phyloP scores from a whole-genome alignment of 176 grass and related monocot genomes.

The Aechmea fasciata region DNA sequence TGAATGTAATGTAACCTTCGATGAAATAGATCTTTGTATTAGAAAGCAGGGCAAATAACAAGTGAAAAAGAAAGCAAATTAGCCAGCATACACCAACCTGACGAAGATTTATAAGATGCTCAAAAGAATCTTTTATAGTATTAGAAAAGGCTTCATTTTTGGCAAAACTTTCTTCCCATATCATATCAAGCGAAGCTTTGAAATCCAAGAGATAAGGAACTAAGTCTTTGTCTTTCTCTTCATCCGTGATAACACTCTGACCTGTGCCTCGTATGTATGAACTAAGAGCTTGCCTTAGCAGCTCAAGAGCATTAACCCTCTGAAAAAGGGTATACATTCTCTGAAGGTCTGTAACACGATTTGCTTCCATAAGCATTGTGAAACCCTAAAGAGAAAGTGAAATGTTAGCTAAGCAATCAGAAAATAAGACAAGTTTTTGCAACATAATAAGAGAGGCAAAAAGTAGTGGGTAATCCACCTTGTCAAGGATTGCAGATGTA shows the following conservation, averaged over 20 bases:
- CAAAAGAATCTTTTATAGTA: conserved; percentile 97
- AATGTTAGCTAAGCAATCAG: conserved; percentile 5
- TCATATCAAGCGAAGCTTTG: conserved; percentile 89
- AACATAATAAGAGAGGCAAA: not conserved
- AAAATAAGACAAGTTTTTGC: not conserved
- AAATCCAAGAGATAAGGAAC: conserved; percentile 92
- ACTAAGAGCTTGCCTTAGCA: conserved; percentile 81
- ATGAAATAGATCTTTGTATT: too few species aligned
- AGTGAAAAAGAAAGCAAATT: not conserved
- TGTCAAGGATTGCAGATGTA: conserved; percentile 93
- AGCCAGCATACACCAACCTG: conserved; percentile 43
- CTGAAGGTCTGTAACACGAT: conserved; percentile 67
- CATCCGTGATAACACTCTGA: conserved; percentile 81
- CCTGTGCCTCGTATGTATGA: conserved; percentile 78
- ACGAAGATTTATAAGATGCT: conserved; percentile 98
- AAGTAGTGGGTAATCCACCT: conserved; percentile 31
- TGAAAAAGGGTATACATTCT: conserved; percentile 95
- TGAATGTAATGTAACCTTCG: too few species aligned
- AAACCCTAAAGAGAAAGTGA: conserved; percentile 53
- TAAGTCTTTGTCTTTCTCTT: conserved; percentile 95
- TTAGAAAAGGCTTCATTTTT: conserved; percentile 94
- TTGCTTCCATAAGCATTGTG: conserved; percentile 90
- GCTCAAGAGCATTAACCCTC: conserved; percentile 88
- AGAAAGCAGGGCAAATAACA: not conserved
- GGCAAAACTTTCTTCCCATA: conserved; percentile 91